Base-by-base conservation (phyloP, 305 asterid species). In the Fraxinus sp. region DNA sequence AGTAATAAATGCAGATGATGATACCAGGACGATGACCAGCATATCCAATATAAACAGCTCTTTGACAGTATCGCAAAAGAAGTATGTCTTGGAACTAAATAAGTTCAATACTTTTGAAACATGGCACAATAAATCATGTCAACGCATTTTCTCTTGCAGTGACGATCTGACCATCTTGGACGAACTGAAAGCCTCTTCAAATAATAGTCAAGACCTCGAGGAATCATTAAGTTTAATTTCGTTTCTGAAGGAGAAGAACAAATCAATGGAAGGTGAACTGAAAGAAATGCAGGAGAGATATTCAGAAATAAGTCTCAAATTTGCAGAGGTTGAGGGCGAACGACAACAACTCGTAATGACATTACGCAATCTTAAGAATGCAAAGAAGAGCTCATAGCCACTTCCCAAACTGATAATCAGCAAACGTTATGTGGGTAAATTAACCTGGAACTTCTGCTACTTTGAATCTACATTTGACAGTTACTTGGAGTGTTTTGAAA, bases 311-410 rank as follows among this genome's bases (percentile, higher is more conserved):
- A 96, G 99, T 86, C 96, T 96, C 77, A 96, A 92, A 85, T 96
- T 96, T 92, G 99, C 98, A 18, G 98, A 95, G 91, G 99, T 95
- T 2, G 99, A 95, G 84, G 98, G 99, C 41, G 98, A 94, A 91
- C 82, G 98, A 78, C 99, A 95, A 57, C 95, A 93, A 26, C 99
- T 95, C n/a, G 95, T 94, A 57, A 96, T 96, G 98, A 89, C 85
- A 87, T 87, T 96, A 77, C 94, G 98, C 14, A 91, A 90, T 83
- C 90, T 95, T 46, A 92, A 90, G 92, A 94, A 88, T 70, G 79
- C 92, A 36, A 94, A 85, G 84, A 89, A 83, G 92, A 88, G 78
- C 85, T 82, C 85, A 4, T 82, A 33, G 80, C 71, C 35, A 75
- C 79, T 41, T 33, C 77, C 24, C 41, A 77, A 80, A 55, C 83